phyloP scores from a whole-genome alignment of 129 eudicot species.

The Lactuca sativa region DNA sequence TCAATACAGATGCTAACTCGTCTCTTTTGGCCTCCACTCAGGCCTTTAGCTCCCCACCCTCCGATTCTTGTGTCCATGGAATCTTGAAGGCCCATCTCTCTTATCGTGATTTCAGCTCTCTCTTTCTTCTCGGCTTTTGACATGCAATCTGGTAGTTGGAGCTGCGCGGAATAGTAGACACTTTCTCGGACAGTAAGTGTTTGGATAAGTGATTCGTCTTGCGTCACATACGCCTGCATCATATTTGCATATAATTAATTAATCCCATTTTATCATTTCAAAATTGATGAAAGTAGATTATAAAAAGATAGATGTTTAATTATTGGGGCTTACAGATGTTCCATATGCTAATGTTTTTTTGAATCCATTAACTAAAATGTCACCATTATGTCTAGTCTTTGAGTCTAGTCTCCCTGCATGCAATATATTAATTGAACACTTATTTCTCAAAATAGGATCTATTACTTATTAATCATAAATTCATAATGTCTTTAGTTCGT shows the following conservation, averaged over 20 bases:
- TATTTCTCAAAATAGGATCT: neutral
- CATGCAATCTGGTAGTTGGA: slow-evolving; percentile 77
- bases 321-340: slow-evolving; percentile 52
- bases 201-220: slow-evolving; percentile 76
- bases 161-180: slow-evolving; percentile 74
- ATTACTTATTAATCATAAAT: neutral
- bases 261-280: neutral
- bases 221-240: slow-evolving; percentile 81
- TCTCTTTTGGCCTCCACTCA: slow-evolving; percentile 89
- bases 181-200: slow-evolving; percentile 77
- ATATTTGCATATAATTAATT: neutral
- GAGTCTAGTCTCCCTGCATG: slow-evolving; percentile 57
- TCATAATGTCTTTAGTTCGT: neutral
- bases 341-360: slow-evolving; percentile 62
- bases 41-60: slow-evolving; percentile 80
- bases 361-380: slow-evolving; percentile 60
- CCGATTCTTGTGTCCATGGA: slow-evolving; percentile 84
- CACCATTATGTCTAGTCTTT: slow-evolving; percentile 55
- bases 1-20: slow-evolving; percentile 90
- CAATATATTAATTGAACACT: neutral
- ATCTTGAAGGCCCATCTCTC: slow-evolving; percentile 83
- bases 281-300: neutral
- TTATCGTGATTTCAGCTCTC: slow-evolving; percentile 65
- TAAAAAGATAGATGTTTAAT: neutral
- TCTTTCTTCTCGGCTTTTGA: slow-evolving; percentile 55